Base-by-base conservation (phyloP, 345 rosid genomes). In the Lenwebbia sp. region DNA sequence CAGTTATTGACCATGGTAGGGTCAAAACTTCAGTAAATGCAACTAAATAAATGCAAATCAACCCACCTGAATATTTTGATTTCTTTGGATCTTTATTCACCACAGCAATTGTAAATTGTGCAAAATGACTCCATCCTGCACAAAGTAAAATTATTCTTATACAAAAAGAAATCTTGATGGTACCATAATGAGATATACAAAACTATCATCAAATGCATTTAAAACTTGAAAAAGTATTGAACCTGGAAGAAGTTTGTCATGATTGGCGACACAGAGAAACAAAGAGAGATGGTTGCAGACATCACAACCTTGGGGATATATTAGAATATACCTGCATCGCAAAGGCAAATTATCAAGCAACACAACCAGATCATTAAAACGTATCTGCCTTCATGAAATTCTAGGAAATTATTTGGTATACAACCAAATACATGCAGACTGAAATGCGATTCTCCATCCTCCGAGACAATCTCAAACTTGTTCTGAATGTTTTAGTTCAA, bases 241-340 rank as follows among this genome's bases (percentile, higher is more conserved):
- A 97, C 99, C 99, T 89, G 99, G 99, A 87, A 92, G 97, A 90
- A 97, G 99, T 87, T 97, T 94, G 76, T 96, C 99, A 83, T 95
- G 96, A 86, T 97, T 92, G 83, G 96, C 95, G 89, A 95, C 99
- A 88, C 98, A 95, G 30, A 97, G 98, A 93, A 94, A 95, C 93
- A 96, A 88, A 40, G 99, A 95, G 50, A 96, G 98, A 92, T 97
- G 95, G 91, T 97, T 95, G 92, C 92, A 92, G 86, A 94, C 99
- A 85, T 96, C 99, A 90, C 98, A 94, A 49, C 96, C 98, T 86
- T 94, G 96, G 65, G 99, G 99, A 88, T 97, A 95, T 52, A 96
- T 95, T 89, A 95, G 88, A 62, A 97, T 95, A 90, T 94, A 96
- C 99, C 99, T 97, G 90, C 87, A 84, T 90, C 82, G 51, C 85